Conservation (phyloP, 2,329 filamentous ascomycete genomes). For the Ascochyta viciae-villosae region DNA sequence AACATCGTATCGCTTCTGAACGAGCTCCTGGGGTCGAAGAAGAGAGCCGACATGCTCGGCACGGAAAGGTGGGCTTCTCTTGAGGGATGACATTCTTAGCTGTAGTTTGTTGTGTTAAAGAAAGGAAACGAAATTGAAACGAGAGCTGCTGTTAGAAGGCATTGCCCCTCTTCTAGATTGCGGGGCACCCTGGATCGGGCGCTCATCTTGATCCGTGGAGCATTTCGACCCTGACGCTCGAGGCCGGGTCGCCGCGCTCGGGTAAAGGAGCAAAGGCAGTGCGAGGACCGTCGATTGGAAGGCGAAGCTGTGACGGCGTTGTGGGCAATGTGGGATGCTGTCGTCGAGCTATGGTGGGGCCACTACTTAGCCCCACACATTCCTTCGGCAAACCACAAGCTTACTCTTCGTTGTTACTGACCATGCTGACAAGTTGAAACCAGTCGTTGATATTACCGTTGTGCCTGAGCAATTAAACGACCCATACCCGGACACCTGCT, state of each 20-base stretch:
- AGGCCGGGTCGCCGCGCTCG: conserved; percentile 14
- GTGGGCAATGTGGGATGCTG: conserved; percentile 6
- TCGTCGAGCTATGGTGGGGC: conserved; percentile 33
- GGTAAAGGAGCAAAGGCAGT: conserved; percentile 12
- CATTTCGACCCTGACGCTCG: conserved; percentile 15
- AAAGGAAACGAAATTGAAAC: conserved; percentile 8
- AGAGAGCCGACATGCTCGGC: conserved; percentile 77
- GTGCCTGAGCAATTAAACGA: neutral
- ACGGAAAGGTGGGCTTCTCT: conserved; percentile 66
- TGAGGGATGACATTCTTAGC: conserved; percentile 47
- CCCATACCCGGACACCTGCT: neutral
- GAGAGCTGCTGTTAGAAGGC: conserved; percentile 12
- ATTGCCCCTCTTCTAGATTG: conserved; percentile 32
- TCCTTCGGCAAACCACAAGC: neutral
- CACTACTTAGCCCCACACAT: conserved; percentile 13
- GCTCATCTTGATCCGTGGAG: conserved; percentile 21
- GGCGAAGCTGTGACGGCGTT: conserved; percentile 16
- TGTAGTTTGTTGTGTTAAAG: conserved; percentile 10
- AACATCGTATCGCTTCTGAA: conserved; percentile 64
- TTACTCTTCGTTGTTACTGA: neutral
- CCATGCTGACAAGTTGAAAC: neutral
- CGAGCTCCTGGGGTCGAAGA: conserved; percentile 68
- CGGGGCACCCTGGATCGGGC: conserved; percentile 23
- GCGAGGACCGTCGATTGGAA: conserved; percentile 30
- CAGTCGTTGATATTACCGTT: too few relatives aligned